Percentiles rank a stretch among this genome's conserved stretches.
Evolutionary conservation across 805 yeast species (phyloP).

Genomic region (Hanseniaspora guilliermondii): DNA sequence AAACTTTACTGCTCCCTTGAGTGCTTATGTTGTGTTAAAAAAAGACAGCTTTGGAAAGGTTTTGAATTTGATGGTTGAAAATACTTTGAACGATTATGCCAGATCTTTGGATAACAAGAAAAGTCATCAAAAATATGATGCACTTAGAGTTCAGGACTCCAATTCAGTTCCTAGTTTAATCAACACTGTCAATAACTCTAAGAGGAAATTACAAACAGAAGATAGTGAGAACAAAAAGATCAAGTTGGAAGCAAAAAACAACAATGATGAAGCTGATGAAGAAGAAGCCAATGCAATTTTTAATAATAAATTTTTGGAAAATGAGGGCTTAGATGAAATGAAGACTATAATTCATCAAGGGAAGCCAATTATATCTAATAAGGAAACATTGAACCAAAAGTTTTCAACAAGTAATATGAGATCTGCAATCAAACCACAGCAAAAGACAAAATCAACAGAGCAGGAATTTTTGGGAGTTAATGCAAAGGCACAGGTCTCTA

Average conservation of each 20-base stretch:
- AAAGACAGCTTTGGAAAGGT: slow-evolving; percentile 26
- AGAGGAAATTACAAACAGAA: not conserved
- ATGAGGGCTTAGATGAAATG: slow-evolving; percentile 31
- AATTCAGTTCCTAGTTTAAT: slow-evolving; percentile 6
- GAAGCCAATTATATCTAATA: slow-evolving; percentile 12
- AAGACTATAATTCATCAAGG: slow-evolving; percentile 14
- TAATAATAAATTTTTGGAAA: slow-evolving; percentile 26
- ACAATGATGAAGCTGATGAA: slow-evolving; percentile 3
- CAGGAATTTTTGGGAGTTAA: not conserved
- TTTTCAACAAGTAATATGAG: slow-evolving; percentile 8
- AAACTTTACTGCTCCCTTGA: slow-evolving; percentile 26
- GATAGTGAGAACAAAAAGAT: not conserved
- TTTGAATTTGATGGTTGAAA: slow-evolving; percentile 20
- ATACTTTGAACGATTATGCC: slow-evolving; percentile 21
- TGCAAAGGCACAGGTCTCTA: not conserved
- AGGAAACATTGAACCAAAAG: not conserved
- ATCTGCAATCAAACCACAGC: slow-evolving; percentile 10
- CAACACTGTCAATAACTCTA: slow-evolving; percentile 6
- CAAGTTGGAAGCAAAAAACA: not conserved
- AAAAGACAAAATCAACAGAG: not conserved
- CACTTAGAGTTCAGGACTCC: slow-evolving; percentile 14
- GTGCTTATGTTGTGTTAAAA: slow-evolving; percentile 22
- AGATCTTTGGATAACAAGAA: slow-evolving; percentile 11
- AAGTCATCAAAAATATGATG: slow-evolving; percentile 12
- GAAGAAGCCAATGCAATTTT: slow-evolving; percentile 24